Conservation (phyloP, 169 alveolate species). For the Theileria annulata region DNA sequence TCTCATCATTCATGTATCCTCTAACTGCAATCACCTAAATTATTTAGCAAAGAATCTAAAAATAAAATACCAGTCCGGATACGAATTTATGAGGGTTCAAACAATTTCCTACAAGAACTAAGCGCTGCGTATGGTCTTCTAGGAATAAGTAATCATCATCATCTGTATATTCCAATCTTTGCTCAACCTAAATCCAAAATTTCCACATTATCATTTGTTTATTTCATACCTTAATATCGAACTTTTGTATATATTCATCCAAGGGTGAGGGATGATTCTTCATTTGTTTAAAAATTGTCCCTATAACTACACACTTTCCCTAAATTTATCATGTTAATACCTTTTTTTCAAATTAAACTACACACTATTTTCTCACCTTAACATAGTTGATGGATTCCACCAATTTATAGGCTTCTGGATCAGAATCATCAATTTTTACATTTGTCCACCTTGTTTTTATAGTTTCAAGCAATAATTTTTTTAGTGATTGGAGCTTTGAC, state of each 20-base stretch:
- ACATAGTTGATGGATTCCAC: conserved; percentile 54
- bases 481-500: conserved; percentile 47
- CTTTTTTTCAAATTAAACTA: not conserved
- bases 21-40: conserved; percentile 47
- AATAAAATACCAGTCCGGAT: conserved; percentile 54
- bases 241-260: conserved; percentile 51
- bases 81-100: conserved; percentile 54
- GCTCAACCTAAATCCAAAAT: conserved; percentile 14
- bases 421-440: not conserved
- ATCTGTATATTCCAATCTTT: conserved; percentile 38
- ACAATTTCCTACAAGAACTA: conserved; percentile 39
- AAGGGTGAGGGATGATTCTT: conserved; percentile 65
- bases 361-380: conserved; percentile 26
- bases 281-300: conserved; percentile 64
- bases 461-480: conserved; percentile 28
- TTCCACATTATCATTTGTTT: not conserved
- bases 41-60: too few relatives aligned
- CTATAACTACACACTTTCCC: conserved; percentile 58
- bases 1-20: conserved; percentile 53
- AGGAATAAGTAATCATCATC: conserved; percentile 51
- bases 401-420: conserved; percentile 24
- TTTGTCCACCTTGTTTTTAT: conserved; percentile 46
- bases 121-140: conserved; percentile 58
- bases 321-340: conserved; percentile 4
- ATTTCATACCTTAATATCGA: conserved; percentile 30